Percentiles rank a stretch among this genome's conserved stretches.
Conservation (phyloP, 2,329 filamentous ascomycete genomes). For the Fusarium compactum region DNA sequence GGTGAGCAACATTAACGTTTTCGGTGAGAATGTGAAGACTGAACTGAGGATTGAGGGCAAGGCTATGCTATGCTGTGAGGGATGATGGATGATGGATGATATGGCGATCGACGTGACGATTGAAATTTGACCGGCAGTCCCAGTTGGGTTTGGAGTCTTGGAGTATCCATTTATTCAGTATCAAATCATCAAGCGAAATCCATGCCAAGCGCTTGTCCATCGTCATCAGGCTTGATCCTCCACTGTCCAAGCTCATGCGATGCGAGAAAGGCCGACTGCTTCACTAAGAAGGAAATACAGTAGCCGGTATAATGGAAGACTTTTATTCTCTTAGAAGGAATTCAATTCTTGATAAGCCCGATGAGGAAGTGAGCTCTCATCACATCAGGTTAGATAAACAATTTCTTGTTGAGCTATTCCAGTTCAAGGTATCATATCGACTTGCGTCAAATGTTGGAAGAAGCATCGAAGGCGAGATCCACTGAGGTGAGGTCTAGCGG, state of each 20-base stretch:
- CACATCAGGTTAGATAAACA: not conserved
- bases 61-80: conserved; percentile 10
- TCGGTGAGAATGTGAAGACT: conserved; percentile 12
- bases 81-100: not conserved
- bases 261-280: conserved; percentile 2
- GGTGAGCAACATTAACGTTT: not conserved
- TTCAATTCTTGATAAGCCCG: not conserved
- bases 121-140: conserved; percentile 45
- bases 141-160: conserved; percentile 10
- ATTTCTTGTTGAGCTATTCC: not conserved
- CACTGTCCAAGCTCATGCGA: not conserved
- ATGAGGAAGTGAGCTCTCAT: not conserved
- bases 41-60: not conserved
- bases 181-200: conserved; percentile 4
- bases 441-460: not conserved
- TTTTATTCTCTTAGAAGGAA: not conserved
- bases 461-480: conserved; percentile 3
- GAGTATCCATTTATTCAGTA: conserved; percentile 5
- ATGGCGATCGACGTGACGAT: conserved; percentile 45
- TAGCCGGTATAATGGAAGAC: not conserved
- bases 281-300: not conserved
- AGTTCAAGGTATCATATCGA: not conserved
- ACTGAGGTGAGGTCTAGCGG: conserved; percentile 19
- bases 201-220: conserved; percentile 28
- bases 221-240: conserved; percentile 15